Percentiles rank a stretch among this genome's conserved stretches.
Evolutionary conservation across 305 asterid species (phyloP).

Genomic region (Solanum hybrid): DNA sequence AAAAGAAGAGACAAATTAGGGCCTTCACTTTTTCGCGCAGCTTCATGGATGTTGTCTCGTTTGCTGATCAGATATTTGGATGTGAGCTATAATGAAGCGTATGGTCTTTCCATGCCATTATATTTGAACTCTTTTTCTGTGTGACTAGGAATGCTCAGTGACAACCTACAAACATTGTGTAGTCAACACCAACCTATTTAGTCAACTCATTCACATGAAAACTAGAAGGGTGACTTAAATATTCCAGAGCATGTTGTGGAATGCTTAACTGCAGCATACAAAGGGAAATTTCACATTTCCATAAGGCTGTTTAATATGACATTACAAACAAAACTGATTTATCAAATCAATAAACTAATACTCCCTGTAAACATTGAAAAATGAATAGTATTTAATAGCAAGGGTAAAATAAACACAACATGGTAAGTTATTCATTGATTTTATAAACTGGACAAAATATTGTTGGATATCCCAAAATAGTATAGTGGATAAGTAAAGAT

Average conservation of each 20-base stretch:
- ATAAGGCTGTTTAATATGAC: background rate
- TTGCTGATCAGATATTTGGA: background rate
- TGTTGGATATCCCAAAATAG: background rate
- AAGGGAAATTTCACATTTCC: background rate
- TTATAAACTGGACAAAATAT: no score
- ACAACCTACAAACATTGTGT: background rate
- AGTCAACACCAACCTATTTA: background rate
- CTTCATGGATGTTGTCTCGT: background rate
- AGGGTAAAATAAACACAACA: background rate
- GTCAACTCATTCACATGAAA: background rate
- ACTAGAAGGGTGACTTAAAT: background rate
- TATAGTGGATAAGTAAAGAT: background rate
- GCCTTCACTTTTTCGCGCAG: background rate
- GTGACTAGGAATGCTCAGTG: background rate
- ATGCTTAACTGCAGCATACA: background rate
- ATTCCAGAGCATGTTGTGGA: background rate
- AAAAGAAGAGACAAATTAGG: background rate
- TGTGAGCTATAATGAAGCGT: background rate
- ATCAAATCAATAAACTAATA: background rate
- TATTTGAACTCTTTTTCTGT: background rate
- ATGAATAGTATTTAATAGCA: no score
- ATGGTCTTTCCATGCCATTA: no score
- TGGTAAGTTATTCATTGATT: background rate
- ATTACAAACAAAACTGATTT: background rate
- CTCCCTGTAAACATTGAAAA: background rate